Evolutionary conservation across 2,329 filamentous ascomycete genomes (phyloP), one percentile per base, ranked within the genome.

Genomic region (Colletotrichum echinochloae): DNA sequence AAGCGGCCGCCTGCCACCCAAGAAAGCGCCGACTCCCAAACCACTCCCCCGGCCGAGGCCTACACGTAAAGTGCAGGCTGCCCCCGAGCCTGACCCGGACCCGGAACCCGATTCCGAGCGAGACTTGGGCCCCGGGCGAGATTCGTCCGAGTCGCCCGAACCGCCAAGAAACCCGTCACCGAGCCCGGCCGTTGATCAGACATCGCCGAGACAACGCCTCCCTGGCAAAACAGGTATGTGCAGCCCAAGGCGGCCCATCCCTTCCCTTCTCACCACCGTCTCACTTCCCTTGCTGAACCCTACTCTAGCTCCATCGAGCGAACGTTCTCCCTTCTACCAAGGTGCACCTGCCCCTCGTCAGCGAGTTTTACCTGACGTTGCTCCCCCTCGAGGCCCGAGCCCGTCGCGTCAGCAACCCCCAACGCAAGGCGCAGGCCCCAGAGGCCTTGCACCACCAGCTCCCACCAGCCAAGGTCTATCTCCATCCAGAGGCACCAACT

Each of bases 271-370:
- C 57, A 44, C 37, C 37, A 30, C 57, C 11, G 67, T 48, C 63
- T 70, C 52, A 30, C 41, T 52, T 63, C 65, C 30, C 65, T 63
- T 68, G 37, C 67, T 70, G 52, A 70, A 41, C 16, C 14, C 18
- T n/a, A 6, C 20, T 1, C 12, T 44, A 70, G 67, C 28, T 37
- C 35, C 68, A 33, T 54, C 64, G 28, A 37, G 28, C 20, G 46
- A 49, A 26, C 23, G 37, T 63, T 35, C 64, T 37, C 37, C 28
- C 44, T 52, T 48, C 41, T 65, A 52, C 16, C 33, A 30, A 67
- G 28, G 30, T 11, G 30, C n/a, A 12, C 35, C 33, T 14, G 18
- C 49, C 18, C n/a, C 49, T 55, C 48, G 39, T 30, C 63, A 55
- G 18, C 57, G 41, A 28, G 18, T 70, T 16, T 41, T 70, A 11